These are phyloP conservation scores for Rhinocladiella similis DNA, from an alignment of 2,329 filamentous ascomycete genomes.

Conservation along the genomic window DNA sequence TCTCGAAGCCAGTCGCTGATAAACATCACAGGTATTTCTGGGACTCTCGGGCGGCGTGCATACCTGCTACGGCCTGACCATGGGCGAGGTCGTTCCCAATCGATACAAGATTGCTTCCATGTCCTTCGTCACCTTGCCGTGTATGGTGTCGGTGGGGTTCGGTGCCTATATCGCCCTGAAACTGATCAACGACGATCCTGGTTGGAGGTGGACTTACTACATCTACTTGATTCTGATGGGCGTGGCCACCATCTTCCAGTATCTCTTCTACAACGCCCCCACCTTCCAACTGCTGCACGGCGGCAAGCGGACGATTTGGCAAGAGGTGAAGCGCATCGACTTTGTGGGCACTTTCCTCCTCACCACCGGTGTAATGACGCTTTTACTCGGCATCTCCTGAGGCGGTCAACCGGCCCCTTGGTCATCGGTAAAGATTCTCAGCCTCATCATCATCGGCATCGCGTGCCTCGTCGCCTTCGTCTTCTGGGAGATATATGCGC, in stretches of 20 bases:
- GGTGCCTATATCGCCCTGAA: slow-evolving; percentile 15
- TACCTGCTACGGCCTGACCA: slow-evolving; percentile 7
- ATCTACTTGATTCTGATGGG: slow-evolving; percentile 40
- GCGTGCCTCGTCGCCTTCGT: slow-evolving; percentile 27
- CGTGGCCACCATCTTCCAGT: slow-evolving; percentile 34
- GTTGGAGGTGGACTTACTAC: slow-evolving; percentile 35
- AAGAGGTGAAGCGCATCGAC: slow-evolving; percentile 47
- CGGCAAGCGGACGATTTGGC: slow-evolving; percentile 32
- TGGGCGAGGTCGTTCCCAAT: slow-evolving; percentile 17
- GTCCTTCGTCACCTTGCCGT: slow-evolving; percentile 7
- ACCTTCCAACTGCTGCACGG: slow-evolving; percentile 42
- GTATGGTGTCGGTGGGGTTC: slow-evolving; percentile 17
- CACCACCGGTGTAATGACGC: slow-evolving; percentile 40
- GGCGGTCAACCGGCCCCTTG: slow-evolving; percentile 26
- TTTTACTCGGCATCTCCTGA: slow-evolving; percentile 46
- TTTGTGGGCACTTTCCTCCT: slow-evolving; percentile 47
- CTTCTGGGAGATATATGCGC: slow-evolving; percentile 26
- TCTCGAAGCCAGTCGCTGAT: no score
- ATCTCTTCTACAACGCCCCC: slow-evolving; percentile 45
- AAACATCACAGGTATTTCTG: no score
- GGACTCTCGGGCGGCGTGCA: slow-evolving; percentile 7
- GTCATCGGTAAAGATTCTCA: slow-evolving; percentile 29
- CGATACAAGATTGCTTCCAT: slow-evolving; percentile 1
- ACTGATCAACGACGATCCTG: neutral
- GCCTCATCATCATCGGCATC: slow-evolving; percentile 31